Evolutionary conservation across 768 basidiomycete genomes (phyloP), one percentile per base, ranked within the genome.

Genomic region (Suillus cothurnatus): DNA sequence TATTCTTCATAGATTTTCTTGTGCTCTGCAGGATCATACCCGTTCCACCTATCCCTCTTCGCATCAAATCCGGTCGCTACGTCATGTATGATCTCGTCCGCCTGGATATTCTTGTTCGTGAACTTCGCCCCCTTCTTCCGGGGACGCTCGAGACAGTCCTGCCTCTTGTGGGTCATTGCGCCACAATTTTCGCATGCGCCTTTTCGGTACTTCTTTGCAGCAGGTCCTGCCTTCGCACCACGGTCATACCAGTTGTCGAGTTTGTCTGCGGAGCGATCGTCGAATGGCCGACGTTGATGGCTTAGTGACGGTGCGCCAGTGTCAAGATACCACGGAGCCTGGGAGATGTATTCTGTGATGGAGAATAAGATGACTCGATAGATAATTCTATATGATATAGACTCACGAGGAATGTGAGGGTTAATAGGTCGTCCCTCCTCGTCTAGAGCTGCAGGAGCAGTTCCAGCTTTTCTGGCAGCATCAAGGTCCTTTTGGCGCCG

Each of bases 101-200:
- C 86, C 63, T 89, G 89, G 63, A 99, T 98, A 72, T 97, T 82
- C 77, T 87, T 91, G 78, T 90, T 91, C 57, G 95, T 94, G 76
- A 82, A 99, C 78, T 90, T 97, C 58, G 97, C 97, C 50, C 97
- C 97, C 75, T 93, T 93, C 83, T 94, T 95, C 65, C 97, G 88
- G 45, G 97, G 97, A 64, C 97, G 89, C 77, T 99, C 97, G 56
- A 99, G 84, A 77, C 97, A 99, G 74, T 99, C 97, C 72, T 86
- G 82, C 66, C 82, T 86, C 76, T 92, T 91, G 81, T 99, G 97
- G 0, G 95, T 94, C 85, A 98, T 90, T 21, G 97, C 93, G 64
- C 97, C 97, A 69, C 97, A 99, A 73, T 99, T 99, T 81, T 98
- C 96, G 81, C 97, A 99, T 34, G 97, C 97, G 39, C 97, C 97